phyloP scores from a whole-genome alignment of 495 filamentous ascomycete genomes.

The Lepraria neglecta region DNA sequence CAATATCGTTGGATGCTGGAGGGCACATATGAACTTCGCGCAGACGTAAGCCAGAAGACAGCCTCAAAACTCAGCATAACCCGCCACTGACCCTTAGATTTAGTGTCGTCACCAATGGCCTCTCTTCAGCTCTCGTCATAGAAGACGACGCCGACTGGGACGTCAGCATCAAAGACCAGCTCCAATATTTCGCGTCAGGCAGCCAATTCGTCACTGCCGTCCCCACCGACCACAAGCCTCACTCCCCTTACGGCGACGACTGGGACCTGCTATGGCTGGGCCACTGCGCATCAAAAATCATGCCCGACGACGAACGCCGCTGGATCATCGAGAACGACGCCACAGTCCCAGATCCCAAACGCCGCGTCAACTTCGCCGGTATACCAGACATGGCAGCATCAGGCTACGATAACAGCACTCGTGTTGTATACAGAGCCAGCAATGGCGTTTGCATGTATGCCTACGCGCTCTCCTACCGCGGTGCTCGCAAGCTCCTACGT shows the following conservation, averaged over 20 bases:
- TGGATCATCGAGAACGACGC: conserved; percentile 31
- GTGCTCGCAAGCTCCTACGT: conserved; percentile 48
- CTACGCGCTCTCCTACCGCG: conserved; percentile 50
- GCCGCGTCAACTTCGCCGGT: conserved; percentile 18
- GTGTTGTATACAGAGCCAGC: conserved; percentile 41
- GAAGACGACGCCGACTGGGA: conserved; percentile 59
- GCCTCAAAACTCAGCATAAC: background rate
- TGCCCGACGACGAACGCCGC: conserved; percentile 22
- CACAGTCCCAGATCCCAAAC: conserved; percentile 24
- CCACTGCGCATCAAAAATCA: conserved; percentile 40
- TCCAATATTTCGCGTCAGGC: conserved; percentile 42
- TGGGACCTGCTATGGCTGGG: conserved; percentile 56
- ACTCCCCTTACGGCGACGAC: conserved; percentile 51
- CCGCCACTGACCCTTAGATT: conserved; percentile 7
- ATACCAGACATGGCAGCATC: conserved; percentile 21
- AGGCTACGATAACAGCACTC: conserved; percentile 37
- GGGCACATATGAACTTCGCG: conserved; percentile 36
- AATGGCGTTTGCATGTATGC: conserved; percentile 47
- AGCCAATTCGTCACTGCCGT: conserved; percentile 29
- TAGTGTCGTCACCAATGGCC: conserved; percentile 39
- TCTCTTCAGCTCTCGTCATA: conserved; percentile 48
- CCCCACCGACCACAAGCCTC: conserved; percentile 17
- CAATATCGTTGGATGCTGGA: conserved; percentile 35
- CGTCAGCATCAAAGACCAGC: conserved; percentile 43
- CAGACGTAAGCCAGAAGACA: conserved; percentile 23